These are phyloP conservation scores for Yamadazyma dendronema DNA, from an alignment of 1,139 yeast species.

Conservation along the genomic window DNA sequence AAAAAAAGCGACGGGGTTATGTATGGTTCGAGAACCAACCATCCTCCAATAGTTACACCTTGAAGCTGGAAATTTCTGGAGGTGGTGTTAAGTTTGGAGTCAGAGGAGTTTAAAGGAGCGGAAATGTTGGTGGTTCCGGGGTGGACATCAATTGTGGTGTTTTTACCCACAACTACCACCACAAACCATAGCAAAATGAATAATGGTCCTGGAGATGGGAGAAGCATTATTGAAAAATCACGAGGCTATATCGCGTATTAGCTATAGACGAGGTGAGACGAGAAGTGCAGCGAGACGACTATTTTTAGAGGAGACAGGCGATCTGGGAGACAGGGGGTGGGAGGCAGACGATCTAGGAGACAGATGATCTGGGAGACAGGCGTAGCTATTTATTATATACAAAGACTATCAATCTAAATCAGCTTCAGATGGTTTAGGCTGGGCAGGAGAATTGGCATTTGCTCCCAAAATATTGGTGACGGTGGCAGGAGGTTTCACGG, in stretches of 20 bases:
- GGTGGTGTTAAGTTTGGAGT: slow-evolving; percentile 9
- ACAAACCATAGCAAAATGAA: too few relatives aligned
- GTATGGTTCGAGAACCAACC: slow-evolving; percentile 83
- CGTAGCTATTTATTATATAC: neutral
- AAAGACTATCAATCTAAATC: slow-evolving; percentile 33
- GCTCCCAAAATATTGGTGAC: slow-evolving; percentile 64
- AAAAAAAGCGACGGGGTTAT: slow-evolving; percentile 82
- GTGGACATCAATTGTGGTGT: neutral
- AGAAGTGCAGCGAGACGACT: too few relatives aligned
- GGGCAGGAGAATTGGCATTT: slow-evolving; percentile 18
- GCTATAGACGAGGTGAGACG: too few relatives aligned
- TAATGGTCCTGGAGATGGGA: too few relatives aligned
- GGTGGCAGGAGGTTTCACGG: slow-evolving; percentile 82
- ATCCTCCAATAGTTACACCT: slow-evolving; percentile 89
- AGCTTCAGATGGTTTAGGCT: slow-evolving; percentile 29
- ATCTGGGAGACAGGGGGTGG: too few relatives aligned
- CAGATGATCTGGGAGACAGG: too few relatives aligned
- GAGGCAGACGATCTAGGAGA: too few relatives aligned
- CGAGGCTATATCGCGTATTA: too few relatives aligned
- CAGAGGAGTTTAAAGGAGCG: neutral
- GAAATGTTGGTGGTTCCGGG: neutral
- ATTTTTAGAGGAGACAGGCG: too few relatives aligned
- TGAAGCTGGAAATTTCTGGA: slow-evolving; percentile 23
- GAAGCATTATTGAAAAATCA: too few relatives aligned
- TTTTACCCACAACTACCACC: neutral